These are phyloP conservation scores for Phyllachora maydis DNA, from an alignment of 2,329 filamentous ascomycete genomes.

Conservation along the genomic window DNA sequence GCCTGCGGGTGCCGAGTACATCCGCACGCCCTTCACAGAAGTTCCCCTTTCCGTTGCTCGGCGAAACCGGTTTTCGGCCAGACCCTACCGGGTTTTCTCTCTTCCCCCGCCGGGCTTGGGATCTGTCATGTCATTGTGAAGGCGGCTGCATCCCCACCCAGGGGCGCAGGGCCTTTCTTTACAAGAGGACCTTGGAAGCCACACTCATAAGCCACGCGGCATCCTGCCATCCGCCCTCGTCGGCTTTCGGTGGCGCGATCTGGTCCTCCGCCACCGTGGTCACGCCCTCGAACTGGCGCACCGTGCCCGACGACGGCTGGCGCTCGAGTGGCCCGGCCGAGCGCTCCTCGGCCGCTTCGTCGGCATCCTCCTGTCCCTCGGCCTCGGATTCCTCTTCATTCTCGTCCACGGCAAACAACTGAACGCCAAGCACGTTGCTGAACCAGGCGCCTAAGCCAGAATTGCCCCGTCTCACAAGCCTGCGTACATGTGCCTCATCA, in stretches of 20 bases:
- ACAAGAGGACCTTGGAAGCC: conserved; percentile 39
- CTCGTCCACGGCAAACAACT: conserved; percentile 40
- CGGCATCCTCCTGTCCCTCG: conserved; percentile 15
- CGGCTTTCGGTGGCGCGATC: conserved; percentile 25
- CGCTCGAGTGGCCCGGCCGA: too few relatives aligned
- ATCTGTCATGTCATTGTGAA: too few relatives aligned
- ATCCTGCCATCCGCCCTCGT: conserved; percentile 43
- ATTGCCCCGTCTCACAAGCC: conserved; percentile 31
- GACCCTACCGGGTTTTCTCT: too few relatives aligned
- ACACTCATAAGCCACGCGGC: conserved; percentile 48
- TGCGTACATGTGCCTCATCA: conserved; percentile 37
- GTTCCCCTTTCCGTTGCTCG: too few relatives aligned
- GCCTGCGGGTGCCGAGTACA: too few relatives aligned
- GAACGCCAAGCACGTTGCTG: conserved; percentile 35
- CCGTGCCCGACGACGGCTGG: conserved; percentile 13
- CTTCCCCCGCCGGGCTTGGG: too few relatives aligned
- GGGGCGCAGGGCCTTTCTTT: conserved; percentile 8
- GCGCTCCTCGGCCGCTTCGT: conserved; percentile 1
- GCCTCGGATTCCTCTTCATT: conserved; percentile 28
- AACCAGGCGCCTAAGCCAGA: conserved; percentile 40
- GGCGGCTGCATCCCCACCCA: too few relatives aligned
- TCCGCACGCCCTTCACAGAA: too few relatives aligned
- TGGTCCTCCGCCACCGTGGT: conserved; percentile 19
- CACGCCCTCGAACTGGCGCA: conserved; percentile 18
- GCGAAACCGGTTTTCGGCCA: too few relatives aligned